A percentile compares a stretch with the other conserved stretches of the same genome.
Evolutionary conservation across 1,284 basidiomycete species (phyloP).

Genomic region (Ustilago curta): DNA sequence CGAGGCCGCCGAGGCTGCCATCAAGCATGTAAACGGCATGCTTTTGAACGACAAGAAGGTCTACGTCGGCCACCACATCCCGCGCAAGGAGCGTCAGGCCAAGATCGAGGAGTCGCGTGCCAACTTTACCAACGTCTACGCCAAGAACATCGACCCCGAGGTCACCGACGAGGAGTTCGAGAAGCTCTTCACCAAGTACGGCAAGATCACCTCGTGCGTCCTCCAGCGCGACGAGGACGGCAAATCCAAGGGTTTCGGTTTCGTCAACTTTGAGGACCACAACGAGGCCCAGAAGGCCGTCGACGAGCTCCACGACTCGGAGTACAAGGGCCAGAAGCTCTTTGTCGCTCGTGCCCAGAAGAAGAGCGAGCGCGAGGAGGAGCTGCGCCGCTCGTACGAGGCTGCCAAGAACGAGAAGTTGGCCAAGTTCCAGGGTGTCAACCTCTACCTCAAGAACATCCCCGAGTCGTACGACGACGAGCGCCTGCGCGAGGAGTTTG

Average conservation of each 20-base stretch:
- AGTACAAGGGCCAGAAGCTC: constrained; percentile 88
- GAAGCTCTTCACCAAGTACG: constrained; percentile 83
- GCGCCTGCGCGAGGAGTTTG: constrained; percentile 77
- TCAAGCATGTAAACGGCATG: constrained; percentile 99
- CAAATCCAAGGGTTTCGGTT: constrained; percentile 94
- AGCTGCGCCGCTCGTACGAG: constrained; percentile 92
- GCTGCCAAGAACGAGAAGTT: constrained; percentile 95
- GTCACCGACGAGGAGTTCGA: constrained; percentile 89
- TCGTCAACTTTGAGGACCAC: constrained; percentile 95
- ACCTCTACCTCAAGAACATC: constrained; percentile 98
- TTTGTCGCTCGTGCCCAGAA: constrained; percentile 98
- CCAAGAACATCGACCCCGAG: constrained; percentile 94
- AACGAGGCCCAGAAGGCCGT: constrained; percentile 92
- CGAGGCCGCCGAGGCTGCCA: constrained; percentile 89
- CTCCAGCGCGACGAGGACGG: constrained; percentile 81
- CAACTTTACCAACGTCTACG: constrained; percentile 97
- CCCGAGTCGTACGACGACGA: constrained; percentile 70
- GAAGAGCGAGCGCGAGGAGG: constrained; percentile 97
- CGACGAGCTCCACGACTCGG: constrained; percentile 88
- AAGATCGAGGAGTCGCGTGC: constrained; percentile 98
- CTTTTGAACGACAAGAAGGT: constrained; percentile 89
- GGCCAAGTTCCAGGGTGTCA: constrained; percentile 98
- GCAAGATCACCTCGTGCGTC: constrained; percentile 90
- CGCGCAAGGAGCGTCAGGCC: constrained; percentile 83
- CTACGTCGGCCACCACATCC: constrained; percentile 96